Evolutionary conservation across 352 stramenopile species (phyloP), one percentile per base, ranked within the genome.

Genomic region (Phytopythium delawarense): DNA sequence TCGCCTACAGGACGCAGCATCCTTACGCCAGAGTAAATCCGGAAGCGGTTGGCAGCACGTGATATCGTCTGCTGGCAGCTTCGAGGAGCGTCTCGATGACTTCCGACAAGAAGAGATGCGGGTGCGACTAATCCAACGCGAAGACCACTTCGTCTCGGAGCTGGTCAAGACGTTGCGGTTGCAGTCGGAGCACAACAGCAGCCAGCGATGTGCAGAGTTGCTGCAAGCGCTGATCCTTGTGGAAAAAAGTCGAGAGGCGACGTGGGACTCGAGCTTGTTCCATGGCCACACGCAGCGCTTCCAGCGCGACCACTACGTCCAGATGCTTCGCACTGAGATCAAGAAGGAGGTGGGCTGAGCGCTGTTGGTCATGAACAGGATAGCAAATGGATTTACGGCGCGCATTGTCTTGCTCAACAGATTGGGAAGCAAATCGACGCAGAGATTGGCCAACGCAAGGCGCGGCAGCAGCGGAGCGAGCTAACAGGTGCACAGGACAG

Each of bases 251-350:
- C 76, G 69, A 7, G 61, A 67, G 3, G 78, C 82, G 63, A 70
- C 66, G 28, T 93, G 82, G 78, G 84, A 93, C 61, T 93, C 82
- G 1, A 79, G 57, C 2, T 57, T 92, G 4, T 70, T 93, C 23
- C 84, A 93, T 18, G 82, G 84, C 0, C 73, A 93, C 65, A 59
- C 65, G 2, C 84, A 93, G 57, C 71, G 84, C 18, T 92, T 93
- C 53, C 74, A 81, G 12, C 73, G 84, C 7, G 44, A 67, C 2
- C 66, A 81, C 30, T 93, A 92, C 35, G 70, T 87, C 1, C 75
- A 64, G 2, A 88, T 89, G 75, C 45, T 93, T 21, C 78, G 78
- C 4, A 13, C 66, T 4, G 81, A 89, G 48, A 91, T 93, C 56
- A 88, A 90, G 54, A 88, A 87, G 42, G 80, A 93, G 73, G 82